phyloP scores from a whole-genome alignment of 768 basidiomycete species.

The Epithele typhae region DNA sequence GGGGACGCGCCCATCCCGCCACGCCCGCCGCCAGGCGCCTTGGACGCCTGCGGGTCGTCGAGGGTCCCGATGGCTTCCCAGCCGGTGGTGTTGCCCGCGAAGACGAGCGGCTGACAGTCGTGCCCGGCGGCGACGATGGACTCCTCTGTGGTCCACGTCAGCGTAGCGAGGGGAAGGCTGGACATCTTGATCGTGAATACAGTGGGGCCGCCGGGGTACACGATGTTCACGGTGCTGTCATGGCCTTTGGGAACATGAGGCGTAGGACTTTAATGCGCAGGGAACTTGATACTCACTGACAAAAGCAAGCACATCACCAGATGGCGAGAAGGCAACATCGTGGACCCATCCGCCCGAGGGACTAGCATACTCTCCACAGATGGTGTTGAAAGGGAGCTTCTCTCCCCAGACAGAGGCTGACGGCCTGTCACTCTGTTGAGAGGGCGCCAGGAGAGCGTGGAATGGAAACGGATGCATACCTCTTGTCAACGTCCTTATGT shows the following conservation, averaged over 20 bases:
- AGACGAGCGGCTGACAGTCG: slow-evolving; percentile 93
- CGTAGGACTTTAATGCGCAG: neutral
- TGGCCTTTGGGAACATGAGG: slow-evolving; percentile 62
- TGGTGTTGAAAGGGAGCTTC: slow-evolving; percentile 94
- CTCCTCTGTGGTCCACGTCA: slow-evolving; percentile 83
- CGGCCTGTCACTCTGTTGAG: slow-evolving; percentile 48
- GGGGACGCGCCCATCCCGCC: slow-evolving; percentile 44
- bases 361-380: slow-evolving; percentile 90
- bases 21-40: slow-evolving; percentile 40
- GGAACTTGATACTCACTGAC: slow-evolving; percentile 60
- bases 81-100: slow-evolving; percentile 66
- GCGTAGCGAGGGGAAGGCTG: slow-evolving; percentile 77
- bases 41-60: slow-evolving; percentile 65
- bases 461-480: slow-evolving; percentile 50
- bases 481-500: slow-evolving; percentile 97
- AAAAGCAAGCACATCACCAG: slow-evolving; percentile 91
- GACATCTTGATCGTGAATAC: slow-evolving; percentile 72
- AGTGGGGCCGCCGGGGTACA: slow-evolving; percentile 79
- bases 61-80: slow-evolving; percentile 82
- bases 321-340: slow-evolving; percentile 91
- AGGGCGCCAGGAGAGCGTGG: no score
- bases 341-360: slow-evolving; percentile 98
- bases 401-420: slow-evolving; percentile 94
- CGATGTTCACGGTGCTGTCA: slow-evolving; percentile 89
- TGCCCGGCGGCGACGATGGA: slow-evolving; percentile 90